A percentile compares a stretch with the other conserved stretches of the same genome.
Evolutionary conservation across 192 early-diverging fungal species (phyloP).

Genomic region (Geranomyces variabilis): DNA sequence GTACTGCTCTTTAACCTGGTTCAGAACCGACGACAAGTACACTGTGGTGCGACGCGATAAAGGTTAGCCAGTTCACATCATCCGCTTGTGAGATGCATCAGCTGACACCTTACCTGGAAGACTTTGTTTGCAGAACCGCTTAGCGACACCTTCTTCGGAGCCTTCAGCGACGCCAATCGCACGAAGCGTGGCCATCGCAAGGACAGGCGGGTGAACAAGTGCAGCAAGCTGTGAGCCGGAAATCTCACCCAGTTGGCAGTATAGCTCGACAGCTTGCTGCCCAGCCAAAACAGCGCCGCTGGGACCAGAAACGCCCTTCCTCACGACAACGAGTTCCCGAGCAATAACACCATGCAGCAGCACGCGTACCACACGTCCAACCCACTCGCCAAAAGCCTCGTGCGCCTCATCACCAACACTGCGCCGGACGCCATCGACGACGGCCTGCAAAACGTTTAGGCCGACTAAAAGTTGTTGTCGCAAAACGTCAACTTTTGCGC

Average conservation of each 20-base stretch:
- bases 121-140: conserved; percentile 29
- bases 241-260: conserved; percentile 43
- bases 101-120: conserved; percentile 13
- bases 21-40: conserved; percentile 9
- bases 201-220: conserved; percentile 15
- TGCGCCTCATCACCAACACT: conserved; percentile 60
- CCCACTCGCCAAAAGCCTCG: conserved; percentile 56
- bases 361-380: conserved; percentile 31
- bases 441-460: conserved; percentile 67
- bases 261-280: conserved; percentile 58
- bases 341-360: conserved; percentile 49
- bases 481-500: conserved; percentile 63
- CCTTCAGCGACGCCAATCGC: conserved; percentile 40
- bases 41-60: background rate
- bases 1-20: conserved; percentile 24
- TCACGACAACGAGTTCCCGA: conserved; percentile 39
- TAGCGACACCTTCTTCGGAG: conserved; percentile 22
- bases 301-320: conserved; percentile 6
- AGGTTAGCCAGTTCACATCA: too few species aligned
- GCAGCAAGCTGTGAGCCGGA: conserved; percentile 35
- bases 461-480: conserved; percentile 58
- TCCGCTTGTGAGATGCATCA: too few species aligned
- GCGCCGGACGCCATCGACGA: conserved; percentile 60
- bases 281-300: conserved; percentile 61
- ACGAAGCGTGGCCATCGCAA: conserved; percentile 38